Percentiles rank a stretch among this genome's conserved stretches.
Conservation (phyloP, 2,329 filamentous ascomycete species). For the Hymenoscyphus fructigenus region DNA sequence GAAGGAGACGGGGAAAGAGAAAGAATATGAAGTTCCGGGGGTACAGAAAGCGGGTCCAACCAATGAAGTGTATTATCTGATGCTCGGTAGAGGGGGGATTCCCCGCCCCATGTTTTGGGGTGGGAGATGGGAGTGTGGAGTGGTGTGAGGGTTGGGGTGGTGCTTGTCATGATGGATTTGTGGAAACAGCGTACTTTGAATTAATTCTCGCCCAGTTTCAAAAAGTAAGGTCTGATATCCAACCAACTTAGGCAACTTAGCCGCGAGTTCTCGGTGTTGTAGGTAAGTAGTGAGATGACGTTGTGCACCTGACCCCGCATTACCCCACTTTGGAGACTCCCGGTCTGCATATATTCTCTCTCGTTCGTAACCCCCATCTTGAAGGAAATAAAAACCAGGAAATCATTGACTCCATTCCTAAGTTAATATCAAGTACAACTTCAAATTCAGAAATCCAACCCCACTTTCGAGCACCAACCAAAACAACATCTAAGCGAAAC, state of each 20-base stretch:
- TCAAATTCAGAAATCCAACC: neutral
- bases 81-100: constrained; percentile 25
- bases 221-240: neutral
- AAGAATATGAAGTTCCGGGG: constrained; percentile 38
- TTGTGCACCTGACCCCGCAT: neutral
- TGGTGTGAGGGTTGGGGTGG: neutral
- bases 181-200: neutral
- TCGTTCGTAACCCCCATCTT: neutral
- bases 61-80: constrained; percentile 26
- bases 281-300: neutral
- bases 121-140: constrained; percentile 13
- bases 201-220: neutral
- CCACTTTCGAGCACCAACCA: neutral
- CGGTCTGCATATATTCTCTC: neutral
- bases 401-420: neutral
- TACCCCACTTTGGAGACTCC: neutral
- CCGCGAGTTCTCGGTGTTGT: neutral
- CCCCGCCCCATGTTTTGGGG: constrained; percentile 20
- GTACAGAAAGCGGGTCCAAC: constrained; percentile 24
- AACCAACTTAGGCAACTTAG: neutral
- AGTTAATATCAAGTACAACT: neutral
- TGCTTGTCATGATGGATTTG: neutral
- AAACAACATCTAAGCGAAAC: neutral
- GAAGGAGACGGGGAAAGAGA: constrained; percentile 35
- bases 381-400: neutral